phyloP scores from a whole-genome alignment of 2,329 filamentous ascomycete genomes.

The Penicillium hesseltinei region DNA sequence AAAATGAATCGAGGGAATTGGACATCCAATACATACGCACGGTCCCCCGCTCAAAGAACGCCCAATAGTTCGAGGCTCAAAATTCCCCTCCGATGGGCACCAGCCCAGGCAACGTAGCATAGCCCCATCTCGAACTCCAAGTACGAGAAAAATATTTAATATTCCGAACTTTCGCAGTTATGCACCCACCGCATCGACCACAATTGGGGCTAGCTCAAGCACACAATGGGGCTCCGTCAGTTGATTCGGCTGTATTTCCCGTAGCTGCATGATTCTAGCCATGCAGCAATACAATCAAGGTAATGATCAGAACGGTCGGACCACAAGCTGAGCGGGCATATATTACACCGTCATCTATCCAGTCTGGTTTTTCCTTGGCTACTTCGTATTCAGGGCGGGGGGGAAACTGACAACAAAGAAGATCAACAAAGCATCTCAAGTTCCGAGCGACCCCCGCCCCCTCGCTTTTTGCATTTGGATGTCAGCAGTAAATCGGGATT shows the following conservation, averaged over 20 bases:
- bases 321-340: neutral
- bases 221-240: slow-evolving; percentile 5
- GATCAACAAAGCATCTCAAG: slow-evolving; percentile 7
- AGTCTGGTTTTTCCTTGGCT: neutral
- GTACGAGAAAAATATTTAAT: neutral
- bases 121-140: neutral
- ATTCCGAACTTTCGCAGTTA: neutral
- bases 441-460: neutral
- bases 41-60: neutral
- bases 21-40: neutral
- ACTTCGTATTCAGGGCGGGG: slow-evolving; percentile 1
- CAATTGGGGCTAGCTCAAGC: slow-evolving; percentile 3
- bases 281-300: neutral
- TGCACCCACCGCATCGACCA: neutral
- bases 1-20: neutral
- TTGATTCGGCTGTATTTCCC: slow-evolving; percentile 1
- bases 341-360: neutral
- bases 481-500: neutral
- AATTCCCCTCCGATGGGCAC: neutral
- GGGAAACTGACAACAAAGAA: slow-evolving; percentile 5
- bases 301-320: neutral
- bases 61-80: neutral
- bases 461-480: neutral
- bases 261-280: neutral
- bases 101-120: neutral